Evolutionary conservation across 164 flowering plant species (phyloP), one percentile per base, ranked within the genome.

Genomic region (Berberis vulgaris): DNA sequence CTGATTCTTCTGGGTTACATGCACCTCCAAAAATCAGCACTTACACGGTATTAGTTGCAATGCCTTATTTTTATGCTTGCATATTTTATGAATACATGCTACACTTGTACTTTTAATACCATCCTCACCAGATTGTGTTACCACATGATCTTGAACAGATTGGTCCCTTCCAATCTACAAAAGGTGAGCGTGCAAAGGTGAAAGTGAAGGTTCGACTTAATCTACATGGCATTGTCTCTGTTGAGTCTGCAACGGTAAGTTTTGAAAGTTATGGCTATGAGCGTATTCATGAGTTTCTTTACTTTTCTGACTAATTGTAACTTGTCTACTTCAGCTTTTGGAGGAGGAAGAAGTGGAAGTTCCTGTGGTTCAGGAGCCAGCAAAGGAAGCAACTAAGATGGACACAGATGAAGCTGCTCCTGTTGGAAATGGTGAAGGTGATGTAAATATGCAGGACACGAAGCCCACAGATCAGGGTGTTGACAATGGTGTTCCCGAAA

Each of bases 121-220:
- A 41, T 40, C 7, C 7, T 57, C 11, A 52, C 60, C 41, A 7
- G 8, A 57, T 45, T 40, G 12, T 57, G 40, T 2, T 40, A 57
- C 43, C 43, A 9, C 41, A 11, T 1, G 8, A 40, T 57, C 7
- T 57, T 57, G 54, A 38, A 41, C 61, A 76, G 74, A 66, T 73
- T 80, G 96, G 98, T 69, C 96, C 97, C 38, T 90, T 93, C 73
- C 89, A 88, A 65, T 74, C 87, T 6, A 55, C 85, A 13, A 88
- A 83, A 59, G 75, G 87, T 65, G 97, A 90, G 38, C 73, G 82
- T n/a, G 81, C 41, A 38, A 55, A 55, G 38, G 40, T 55, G 5
- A 55, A 55, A 39, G 40, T 55, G 41, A 55, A 55, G 38, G 58
- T 55, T 55, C 39, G 41, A n/a, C 39, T 55, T 13, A 38, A 55